Base-by-base conservation (phyloP, 2,329 filamentous ascomycete genomes). In the Aspergillus sp. region DNA sequence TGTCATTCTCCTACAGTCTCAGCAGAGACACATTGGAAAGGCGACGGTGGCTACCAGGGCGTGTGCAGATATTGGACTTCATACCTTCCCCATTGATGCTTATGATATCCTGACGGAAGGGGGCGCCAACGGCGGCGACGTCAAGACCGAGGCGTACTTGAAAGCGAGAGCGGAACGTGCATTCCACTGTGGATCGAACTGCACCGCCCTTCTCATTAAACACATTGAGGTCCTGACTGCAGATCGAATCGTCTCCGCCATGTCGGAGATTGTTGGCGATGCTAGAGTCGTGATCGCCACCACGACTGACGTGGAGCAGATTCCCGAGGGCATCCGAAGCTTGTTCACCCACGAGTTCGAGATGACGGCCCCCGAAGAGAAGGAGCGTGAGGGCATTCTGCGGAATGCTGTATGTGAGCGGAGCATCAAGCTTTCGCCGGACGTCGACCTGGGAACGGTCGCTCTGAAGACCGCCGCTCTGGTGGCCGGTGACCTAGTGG, bases 321-420 rank as follows among this genome's bases (percentile, higher is more conserved):
- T 99, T 1, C 89, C 93, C 0, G 92, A 97, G 63, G 89, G 89
- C 0, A 86, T 97, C 17, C 85, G 94, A 49, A 91, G 91, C 10
- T 78, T 97, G 2, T 97, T 99, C 70, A 96, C 91, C 0, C 93
- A 99, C 64, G 94, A 99, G 71, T 80, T 99, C 40, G 93, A 97
- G 66, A 91, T 99, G 83, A 84, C 80, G 42, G 94, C 94, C 0
- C 94, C 94, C 0, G 92, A 97, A 62, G 94, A 99, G 69, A 86
- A 85, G 21, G 93, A 97, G 72, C 82, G 94, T 74, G 92, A 96
- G 74, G 88, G 88, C 2, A 94, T 97, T 44, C 76, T 99, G 7
- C 84, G 83, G 47, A 86, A 86, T 54, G 89, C 95, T 32, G 82
- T 97, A 31, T 82, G 88, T 31, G 86, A 91, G 53, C 83, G 86